These are phyloP conservation scores for Sporothrix brunneoviolacea DNA, from an alignment of 2,329 filamentous ascomycete genomes.

Conservation along the genomic window DNA sequence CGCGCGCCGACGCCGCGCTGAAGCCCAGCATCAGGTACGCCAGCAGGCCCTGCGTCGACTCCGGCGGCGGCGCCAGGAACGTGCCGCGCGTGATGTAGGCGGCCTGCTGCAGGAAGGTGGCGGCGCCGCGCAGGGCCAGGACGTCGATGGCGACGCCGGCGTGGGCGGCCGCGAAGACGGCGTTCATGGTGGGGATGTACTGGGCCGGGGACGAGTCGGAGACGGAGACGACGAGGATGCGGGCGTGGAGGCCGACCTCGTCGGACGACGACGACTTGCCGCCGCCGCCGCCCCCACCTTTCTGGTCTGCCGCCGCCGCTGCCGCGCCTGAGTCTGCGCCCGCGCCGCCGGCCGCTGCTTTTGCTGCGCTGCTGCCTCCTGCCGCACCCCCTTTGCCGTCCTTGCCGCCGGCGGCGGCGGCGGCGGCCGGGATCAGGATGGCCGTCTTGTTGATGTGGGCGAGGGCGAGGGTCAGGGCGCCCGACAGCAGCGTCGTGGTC, in stretches of 20 bases:
- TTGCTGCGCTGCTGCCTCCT: conserved; percentile 19
- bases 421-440: conserved; percentile 15
- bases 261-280: conserved; percentile 22
- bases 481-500: conserved; percentile 80
- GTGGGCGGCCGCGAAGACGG: conserved; percentile 90
- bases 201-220: conserved; percentile 79
- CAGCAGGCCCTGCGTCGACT: conserved; percentile 62
- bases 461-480: conserved; percentile 82
- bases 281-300: not conserved
- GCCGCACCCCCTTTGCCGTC: conserved; percentile 31
- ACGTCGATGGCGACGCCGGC: conserved; percentile 88
- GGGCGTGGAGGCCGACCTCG: conserved; percentile 56
- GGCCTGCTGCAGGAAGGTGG: conserved; percentile 92
- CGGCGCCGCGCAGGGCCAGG: conserved; percentile 73
- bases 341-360: not conserved
- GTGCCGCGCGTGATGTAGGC: conserved; percentile 55
- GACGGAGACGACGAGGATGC: conserved; percentile 85
- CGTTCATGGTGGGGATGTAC: conserved; percentile 98
- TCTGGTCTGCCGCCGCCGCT: conserved; percentile 18
- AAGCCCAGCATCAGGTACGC: conserved; percentile 95
- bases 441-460: conserved; percentile 78
- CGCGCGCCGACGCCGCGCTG: conserved; percentile 28
- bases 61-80: conserved; percentile 39
- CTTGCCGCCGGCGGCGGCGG: conserved; percentile 7
- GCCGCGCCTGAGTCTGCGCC: conserved; percentile 30